Conservation (phyloP, 106 monocot species). For the Narthecium ossifragum region DNA sequence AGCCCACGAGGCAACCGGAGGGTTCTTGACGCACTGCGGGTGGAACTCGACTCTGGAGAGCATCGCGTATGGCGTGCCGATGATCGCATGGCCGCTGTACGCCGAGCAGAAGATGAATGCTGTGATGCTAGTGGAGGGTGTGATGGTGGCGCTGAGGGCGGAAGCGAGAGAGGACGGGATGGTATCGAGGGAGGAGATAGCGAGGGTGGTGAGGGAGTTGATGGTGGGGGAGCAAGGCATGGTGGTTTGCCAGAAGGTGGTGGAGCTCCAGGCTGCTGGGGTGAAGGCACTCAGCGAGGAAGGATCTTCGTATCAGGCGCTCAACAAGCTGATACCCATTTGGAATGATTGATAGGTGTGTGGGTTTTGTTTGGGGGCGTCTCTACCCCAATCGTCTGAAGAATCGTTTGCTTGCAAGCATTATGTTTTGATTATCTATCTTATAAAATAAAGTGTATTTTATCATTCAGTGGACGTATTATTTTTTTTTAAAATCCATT, state of each 20-base stretch:
- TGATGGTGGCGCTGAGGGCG: background rate
- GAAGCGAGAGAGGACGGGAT: background rate
- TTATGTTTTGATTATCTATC: no score
- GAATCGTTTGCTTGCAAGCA: no score
- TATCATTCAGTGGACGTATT: no score
- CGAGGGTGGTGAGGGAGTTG: background rate
- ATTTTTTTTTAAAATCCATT: no score
- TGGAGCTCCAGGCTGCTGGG: background rate
- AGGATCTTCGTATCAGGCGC: background rate
- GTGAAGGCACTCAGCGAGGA: background rate
- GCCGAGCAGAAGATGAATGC: slow-evolving; percentile 3
- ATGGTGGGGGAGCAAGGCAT: background rate
- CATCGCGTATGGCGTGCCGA: slow-evolving; percentile 1
- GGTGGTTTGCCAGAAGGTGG: background rate
- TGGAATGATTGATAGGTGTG: no score
- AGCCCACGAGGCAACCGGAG: slow-evolving; percentile 29
- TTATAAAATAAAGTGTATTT: no score
- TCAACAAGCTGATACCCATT: background rate
- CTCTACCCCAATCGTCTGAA: no score
- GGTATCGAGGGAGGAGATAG: background rate
- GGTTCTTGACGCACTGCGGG: slow-evolving; percentile 68
- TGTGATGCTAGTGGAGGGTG: background rate
- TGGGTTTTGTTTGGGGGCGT: no score
- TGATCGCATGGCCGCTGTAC: slow-evolving; percentile 1
- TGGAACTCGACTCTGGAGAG: slow-evolving; percentile 75